A percentile compares a stretch with the other conserved stretches of the same genome.
Conservation (phyloP, 1,139 yeast genomes). For the Debaryomyces robertsiae region DNA sequence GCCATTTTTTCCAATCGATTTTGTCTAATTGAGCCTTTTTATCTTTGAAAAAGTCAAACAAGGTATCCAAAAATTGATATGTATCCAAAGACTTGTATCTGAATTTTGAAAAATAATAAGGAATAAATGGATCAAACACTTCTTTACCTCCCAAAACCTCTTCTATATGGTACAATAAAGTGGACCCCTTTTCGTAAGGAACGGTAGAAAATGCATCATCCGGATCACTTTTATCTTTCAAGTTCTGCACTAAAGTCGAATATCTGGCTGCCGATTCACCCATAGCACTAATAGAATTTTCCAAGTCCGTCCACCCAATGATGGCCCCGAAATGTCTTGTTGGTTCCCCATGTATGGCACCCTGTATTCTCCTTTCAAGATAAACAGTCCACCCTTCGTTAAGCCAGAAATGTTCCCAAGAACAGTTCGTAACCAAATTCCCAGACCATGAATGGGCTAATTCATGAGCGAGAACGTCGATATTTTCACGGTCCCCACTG, state of each 20-base stretch:
- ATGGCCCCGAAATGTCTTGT: conserved; percentile 80
- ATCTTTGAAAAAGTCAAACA: conserved; percentile 64
- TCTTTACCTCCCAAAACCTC: conserved; percentile 60
- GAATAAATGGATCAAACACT: conserved; percentile 76
- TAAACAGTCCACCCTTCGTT: conserved; percentile 98
- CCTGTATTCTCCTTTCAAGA: conserved; percentile 81
- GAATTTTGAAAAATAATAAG: conserved; percentile 71
- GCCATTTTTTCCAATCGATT: conserved; percentile 86
- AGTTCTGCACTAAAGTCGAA: conserved; percentile 69
- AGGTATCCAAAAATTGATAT: conserved; percentile 73
- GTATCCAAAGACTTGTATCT: conserved; percentile 76
- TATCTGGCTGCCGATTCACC: conserved; percentile 54
- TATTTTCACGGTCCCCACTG: conserved; percentile 83
- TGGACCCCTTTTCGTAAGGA: conserved; percentile 91
- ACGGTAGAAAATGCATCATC: conserved; percentile 88
- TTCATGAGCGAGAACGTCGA: conserved; percentile 89
- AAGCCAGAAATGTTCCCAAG: conserved; percentile 94
- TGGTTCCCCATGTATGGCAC: conserved; percentile 73
- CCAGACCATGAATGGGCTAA: conserved; percentile 94
- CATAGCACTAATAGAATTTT: conserved; percentile 64
- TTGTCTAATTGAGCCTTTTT: conserved; percentile 54
- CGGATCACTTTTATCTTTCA: conserved; percentile 71
- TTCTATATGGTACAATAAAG: conserved; percentile 74
- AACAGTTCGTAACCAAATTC: conserved; percentile 82
- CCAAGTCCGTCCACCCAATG: conserved; percentile 86